A percentile compares a stretch with the other conserved stretches of the same genome.
Evolutionary conservation across 2,329 filamentous ascomycete genomes (phyloP).

Genomic region (Diaporthe ampelina): DNA sequence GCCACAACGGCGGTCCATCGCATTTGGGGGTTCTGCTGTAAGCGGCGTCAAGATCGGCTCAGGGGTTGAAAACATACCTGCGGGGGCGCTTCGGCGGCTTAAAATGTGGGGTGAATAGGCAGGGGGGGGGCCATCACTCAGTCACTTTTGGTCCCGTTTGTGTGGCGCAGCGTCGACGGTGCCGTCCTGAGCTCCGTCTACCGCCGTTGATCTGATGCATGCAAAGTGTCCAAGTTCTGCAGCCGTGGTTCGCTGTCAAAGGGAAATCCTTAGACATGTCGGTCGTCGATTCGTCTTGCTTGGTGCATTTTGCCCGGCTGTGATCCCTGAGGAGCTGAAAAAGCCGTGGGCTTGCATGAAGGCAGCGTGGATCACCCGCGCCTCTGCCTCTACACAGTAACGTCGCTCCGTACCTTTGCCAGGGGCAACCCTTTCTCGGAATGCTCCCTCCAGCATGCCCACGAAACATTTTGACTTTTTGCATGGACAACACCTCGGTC

Average conservation of each 20-base stretch:
- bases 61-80: slow-evolving; percentile 34
- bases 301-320: slow-evolving; percentile 19
- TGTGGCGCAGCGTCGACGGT: slow-evolving; percentile 37
- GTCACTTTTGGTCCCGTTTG: slow-evolving; percentile 5
- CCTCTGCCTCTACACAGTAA: slow-evolving; percentile 2
- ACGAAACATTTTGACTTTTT: slow-evolving; percentile 38
- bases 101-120: slow-evolving; percentile 36
- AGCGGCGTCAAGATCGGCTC: slow-evolving; percentile 41
- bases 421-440: slow-evolving; percentile 39
- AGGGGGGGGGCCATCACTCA: slow-evolving; percentile 12
- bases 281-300: slow-evolving; percentile 25
- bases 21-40: slow-evolving; percentile 10
- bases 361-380: slow-evolving; percentile 39
- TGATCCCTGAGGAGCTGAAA: slow-evolving; percentile 43
- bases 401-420: slow-evolving; percentile 15
- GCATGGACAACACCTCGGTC: slow-evolving; percentile 20
- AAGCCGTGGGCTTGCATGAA: slow-evolving; percentile 35
- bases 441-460: slow-evolving; percentile 17
- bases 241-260: slow-evolving; percentile 12
- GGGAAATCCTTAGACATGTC: slow-evolving; percentile 1
- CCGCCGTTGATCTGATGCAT: slow-evolving; percentile 16
- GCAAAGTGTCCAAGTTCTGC: slow-evolving; percentile 5
- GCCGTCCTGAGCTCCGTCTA: slow-evolving; percentile 21
- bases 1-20: background rate
- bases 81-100: slow-evolving; percentile 40